Base-by-base conservation (phyloP, 495 filamentous ascomycete genomes). In the Aspergillus mulundensis region DNA sequence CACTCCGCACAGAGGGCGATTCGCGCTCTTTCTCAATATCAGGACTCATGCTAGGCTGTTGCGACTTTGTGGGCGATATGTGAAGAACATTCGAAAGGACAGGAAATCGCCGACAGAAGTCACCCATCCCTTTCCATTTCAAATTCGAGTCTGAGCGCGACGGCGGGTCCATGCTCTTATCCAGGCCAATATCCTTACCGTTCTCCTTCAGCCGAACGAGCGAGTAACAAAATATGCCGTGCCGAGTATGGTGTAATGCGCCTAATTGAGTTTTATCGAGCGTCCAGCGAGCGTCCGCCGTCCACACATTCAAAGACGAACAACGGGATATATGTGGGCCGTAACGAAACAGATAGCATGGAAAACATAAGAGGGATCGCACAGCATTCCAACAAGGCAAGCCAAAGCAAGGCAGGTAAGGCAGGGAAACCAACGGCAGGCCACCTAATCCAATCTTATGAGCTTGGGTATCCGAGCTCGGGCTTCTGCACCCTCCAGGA, bases 1-100 rank as follows among this genome's bases (percentile, higher is more conserved):
- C 57, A 40, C 62, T 65, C 28, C 45, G 57, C 43, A 65, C 23
- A 42, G 62, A 61, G 36, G 59, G 49, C 20, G 59, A 60, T 41
- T 47, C 45, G 28, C 19, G 54, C 12, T 36, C 51, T 19, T 59
- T 61, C 42, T 62, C 62, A 15, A 61, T 32, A 30, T 58, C 59
- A 20, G 57, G 18, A 19, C 18, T 42, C 62, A 65, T 65, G 32
- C 32, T 36, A 15, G 32, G 32, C 32, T 36, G 32, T 10, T 36
- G 32, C 5, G 32, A 14, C 32, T 14, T 36, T 14, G 24, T 60
- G n/a, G 39, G 7, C 38, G 32, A 39, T 1, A 20, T 15, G 14
- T 34, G 6, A 50, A 50, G 18, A 2, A n/a, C 2, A 19, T 54
- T 50, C 34, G 32, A 50, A 40, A 50, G 1, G 10, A 10, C 15